Conservation (phyloP, 164 flowering plant species). For the Aristolochia contorta region DNA sequence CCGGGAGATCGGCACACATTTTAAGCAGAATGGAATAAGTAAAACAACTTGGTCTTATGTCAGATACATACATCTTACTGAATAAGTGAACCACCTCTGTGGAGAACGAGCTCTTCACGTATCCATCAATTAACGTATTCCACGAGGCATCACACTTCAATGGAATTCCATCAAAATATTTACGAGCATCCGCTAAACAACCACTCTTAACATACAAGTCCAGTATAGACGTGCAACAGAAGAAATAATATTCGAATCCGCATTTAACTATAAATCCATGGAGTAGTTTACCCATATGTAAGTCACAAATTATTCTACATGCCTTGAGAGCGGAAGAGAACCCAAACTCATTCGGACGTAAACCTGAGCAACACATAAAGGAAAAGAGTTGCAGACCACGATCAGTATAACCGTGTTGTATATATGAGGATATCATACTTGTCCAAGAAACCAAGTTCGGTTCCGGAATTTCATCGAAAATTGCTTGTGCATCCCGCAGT, state of each 20-base stretch:
- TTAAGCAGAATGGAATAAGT: conserved; percentile 14
- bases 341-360: conserved; percentile 17
- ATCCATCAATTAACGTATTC: conserved; percentile 21
- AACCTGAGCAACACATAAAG: conserved; percentile 7
- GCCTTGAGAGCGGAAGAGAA: conserved; percentile 20
- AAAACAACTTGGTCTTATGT: conserved; percentile 6
- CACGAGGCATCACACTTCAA: conserved; percentile 10
- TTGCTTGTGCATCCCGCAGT: conserved; percentile 20
- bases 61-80: conserved; percentile 2
- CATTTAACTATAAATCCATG: conserved; percentile 11
- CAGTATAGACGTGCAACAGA: conserved; percentile 16
- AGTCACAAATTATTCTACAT: conserved; percentile 13
- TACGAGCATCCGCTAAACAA: conserved; percentile 15
- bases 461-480: conserved; percentile 27
- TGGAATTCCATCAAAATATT: conserved; percentile 12
- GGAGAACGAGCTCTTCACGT: conserved; percentile 5
- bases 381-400: conserved; percentile 9
- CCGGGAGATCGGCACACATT: conserved; percentile 2
- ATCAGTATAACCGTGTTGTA: conserved; percentile 24
- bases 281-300: conserved; percentile 14
- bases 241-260: conserved; percentile 7
- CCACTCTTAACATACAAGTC: conserved; percentile 23
- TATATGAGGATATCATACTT: conserved; percentile 35
- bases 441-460: conserved; percentile 49
- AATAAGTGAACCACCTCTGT: conserved; percentile 21